Base-by-base conservation (phyloP, 2,329 filamentous ascomycete species). In the Rasamsonia emersonii region DNA sequence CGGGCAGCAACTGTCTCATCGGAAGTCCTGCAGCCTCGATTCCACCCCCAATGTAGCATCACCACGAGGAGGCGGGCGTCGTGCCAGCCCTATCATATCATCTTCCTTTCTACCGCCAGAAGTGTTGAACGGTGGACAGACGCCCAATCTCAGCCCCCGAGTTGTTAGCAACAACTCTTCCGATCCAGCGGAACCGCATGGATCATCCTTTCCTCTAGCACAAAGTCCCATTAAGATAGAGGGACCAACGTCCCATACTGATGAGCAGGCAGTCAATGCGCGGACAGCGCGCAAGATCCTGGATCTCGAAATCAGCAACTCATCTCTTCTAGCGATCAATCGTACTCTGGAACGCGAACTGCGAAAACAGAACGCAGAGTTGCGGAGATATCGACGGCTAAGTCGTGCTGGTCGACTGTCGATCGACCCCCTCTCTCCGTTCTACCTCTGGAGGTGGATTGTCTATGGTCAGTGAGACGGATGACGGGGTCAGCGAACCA, bases 271-370 rank as follows among this genome's bases (percentile, higher is more conserved):
- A 8, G 75, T 82, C n/a, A 91, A 86, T 53, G 91, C 91, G 9
- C 76, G 91, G 18, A 75, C 86, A 20, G 91, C 96, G 58, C 77
- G 91, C 39, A 98, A 96, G 63, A 88, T 98, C 1, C 75, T 96
- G 44, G 91, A 98, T 54, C 67, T 98, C 4, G 86, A 98, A 54
- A 98, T 98, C 42, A 94, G 83, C 34, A 98, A 98, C 51, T 91
- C 86, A 1, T 95, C 88, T 1, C 71, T 98, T 3, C 75, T 94
- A 35, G 91, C 91, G 24, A 96, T 98, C 61, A 98, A 98, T 53
- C 74, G 88, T 32, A 91, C 86, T 0, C 65, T 98, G 0, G 91
- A 98, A 61, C 76, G 86, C 15, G 86, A 96, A 53, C 71, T 98
- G 47, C 77, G 86, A 16, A 93, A 93, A 53, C 89, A 96, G 50